phyloP scores from a whole-genome alignment of 1,284 basidiomycete species.

The Ganoderma multipileum region DNA sequence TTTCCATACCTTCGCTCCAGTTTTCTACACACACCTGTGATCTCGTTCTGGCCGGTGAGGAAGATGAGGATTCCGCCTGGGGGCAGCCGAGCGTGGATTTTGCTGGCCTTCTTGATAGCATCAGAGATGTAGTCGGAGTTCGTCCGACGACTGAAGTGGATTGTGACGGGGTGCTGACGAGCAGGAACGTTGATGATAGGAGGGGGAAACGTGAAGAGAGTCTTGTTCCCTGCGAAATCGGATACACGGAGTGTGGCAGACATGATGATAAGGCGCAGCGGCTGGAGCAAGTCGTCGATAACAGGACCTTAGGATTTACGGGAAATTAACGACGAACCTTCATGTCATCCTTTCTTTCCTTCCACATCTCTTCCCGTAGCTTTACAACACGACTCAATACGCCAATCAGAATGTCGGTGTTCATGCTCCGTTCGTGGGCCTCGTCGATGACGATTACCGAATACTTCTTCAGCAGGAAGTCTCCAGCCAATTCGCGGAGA shows the following conservation, averaged over 20 bases:
- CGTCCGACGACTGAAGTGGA: slow-evolving; percentile 93
- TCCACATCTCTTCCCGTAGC: slow-evolving; percentile 90
- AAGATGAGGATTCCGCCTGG: slow-evolving; percentile 79
- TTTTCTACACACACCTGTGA: slow-evolving; percentile 68
- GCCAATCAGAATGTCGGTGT: slow-evolving; percentile 97
- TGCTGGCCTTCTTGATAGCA: slow-evolving; percentile 89
- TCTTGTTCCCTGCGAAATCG: slow-evolving; percentile 91
- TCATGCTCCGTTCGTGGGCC: slow-evolving; percentile 97
- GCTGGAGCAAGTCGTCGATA: slow-evolving; percentile 49
- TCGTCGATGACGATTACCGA: slow-evolving; percentile 97
- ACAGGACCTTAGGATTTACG: background rate
- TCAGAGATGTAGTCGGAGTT: slow-evolving; percentile 89
- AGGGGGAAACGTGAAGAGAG: slow-evolving; percentile 84
- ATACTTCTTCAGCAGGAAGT: slow-evolving; percentile 92
- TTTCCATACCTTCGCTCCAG: slow-evolving; percentile 82
- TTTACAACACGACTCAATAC: slow-evolving; percentile 92
- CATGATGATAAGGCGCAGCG: slow-evolving; percentile 96
- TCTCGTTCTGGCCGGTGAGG: slow-evolving; percentile 82
- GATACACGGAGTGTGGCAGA: slow-evolving; percentile 95
- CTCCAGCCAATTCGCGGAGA: slow-evolving; percentile 89
- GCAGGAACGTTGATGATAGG: slow-evolving; percentile 91
- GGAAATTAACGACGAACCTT: slow-evolving; percentile 54
- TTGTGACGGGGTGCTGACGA: slow-evolving; percentile 94
- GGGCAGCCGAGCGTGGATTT: slow-evolving; percentile 77
- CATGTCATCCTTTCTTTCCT: slow-evolving; percentile 66